A percentile compares a stretch with the other conserved stretches of the same genome.
Conservation (phyloP, 768 basidiomycete genomes). For the Psilocybe cyanescens region DNA sequence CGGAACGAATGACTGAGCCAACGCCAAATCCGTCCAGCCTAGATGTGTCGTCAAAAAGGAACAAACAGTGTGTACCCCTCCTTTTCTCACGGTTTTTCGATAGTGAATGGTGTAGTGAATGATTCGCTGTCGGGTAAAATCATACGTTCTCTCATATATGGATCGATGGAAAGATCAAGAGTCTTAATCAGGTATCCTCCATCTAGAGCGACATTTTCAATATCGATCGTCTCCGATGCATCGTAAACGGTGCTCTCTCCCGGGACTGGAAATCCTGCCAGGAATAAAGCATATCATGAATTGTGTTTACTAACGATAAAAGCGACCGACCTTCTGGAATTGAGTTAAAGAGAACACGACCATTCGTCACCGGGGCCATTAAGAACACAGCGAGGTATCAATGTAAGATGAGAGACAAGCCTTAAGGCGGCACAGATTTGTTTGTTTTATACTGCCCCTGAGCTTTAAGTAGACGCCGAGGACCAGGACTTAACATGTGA, state of each 20-base stretch:
- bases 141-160: slow-evolving; percentile 48
- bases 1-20: slow-evolving; percentile 48
- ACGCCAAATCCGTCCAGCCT: slow-evolving; percentile 35
- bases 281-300: not conserved
- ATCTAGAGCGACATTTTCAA: slow-evolving; percentile 47
- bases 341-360: slow-evolving; percentile 39
- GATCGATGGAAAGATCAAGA: slow-evolving; percentile 47
- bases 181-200: slow-evolving; percentile 55
- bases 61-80: accelerated
- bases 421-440: no score
- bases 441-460: no score
- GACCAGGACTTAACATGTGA: no score
- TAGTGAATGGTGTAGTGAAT: slow-evolving; percentile 29
- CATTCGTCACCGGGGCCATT: slow-evolving; percentile 38
- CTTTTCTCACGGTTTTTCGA: slow-evolving; percentile 38
- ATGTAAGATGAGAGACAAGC: no score
- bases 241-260: slow-evolving; percentile 53
- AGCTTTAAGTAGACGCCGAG: no score
- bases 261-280: slow-evolving; percentile 41
- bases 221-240: slow-evolving; percentile 48
- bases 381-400: no score
- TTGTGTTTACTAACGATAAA: not conserved
- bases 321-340: slow-evolving; percentile 30
- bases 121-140: slow-evolving; percentile 21
- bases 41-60: no score